Evolutionary conservation across 768 basidiomycete species (phyloP).

Genomic region (Mycena chlorophos): DNA sequence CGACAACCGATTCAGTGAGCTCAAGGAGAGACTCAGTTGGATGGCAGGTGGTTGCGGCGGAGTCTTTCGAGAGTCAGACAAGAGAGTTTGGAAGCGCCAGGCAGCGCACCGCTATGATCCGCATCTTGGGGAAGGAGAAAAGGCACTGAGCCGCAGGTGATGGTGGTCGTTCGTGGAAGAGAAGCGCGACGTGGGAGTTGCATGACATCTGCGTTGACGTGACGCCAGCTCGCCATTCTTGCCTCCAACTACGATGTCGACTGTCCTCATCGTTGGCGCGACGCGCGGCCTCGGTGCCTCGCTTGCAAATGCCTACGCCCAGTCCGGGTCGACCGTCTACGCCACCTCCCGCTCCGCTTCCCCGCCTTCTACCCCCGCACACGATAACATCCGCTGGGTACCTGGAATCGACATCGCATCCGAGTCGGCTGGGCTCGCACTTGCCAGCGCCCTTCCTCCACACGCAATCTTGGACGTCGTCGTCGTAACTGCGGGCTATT

Average conservation of each 20-base stretch:
- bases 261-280: constrained; percentile 43
- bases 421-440: constrained; percentile 35
- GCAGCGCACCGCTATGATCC: too few relatives aligned
- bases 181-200: too few relatives aligned
- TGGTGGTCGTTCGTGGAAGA: too few relatives aligned
- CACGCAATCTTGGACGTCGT: constrained; percentile 34
- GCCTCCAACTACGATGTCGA: constrained; percentile 22
- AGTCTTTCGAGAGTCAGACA: too few relatives aligned
- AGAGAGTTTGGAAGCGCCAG: too few relatives aligned
- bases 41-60: too few relatives aligned
- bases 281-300: constrained; percentile 46
- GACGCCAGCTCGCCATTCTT: not conserved
- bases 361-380: constrained; percentile 29
- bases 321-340: constrained; percentile 32
- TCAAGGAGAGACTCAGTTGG: too few relatives aligned
- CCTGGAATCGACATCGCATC: constrained; percentile 36
- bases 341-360: constrained; percentile 38
- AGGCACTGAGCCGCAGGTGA: too few relatives aligned
- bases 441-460: constrained; percentile 34
- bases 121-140: too few relatives aligned
- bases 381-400: constrained; percentile 34
- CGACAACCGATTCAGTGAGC: too few relatives aligned
- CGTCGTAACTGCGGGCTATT: constrained; percentile 37
- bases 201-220: too few relatives aligned
- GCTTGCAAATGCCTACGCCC: constrained; percentile 31